Base-by-base conservation (phyloP, 768 basidiomycete species). In the Naganishia vishniacii region DNA sequence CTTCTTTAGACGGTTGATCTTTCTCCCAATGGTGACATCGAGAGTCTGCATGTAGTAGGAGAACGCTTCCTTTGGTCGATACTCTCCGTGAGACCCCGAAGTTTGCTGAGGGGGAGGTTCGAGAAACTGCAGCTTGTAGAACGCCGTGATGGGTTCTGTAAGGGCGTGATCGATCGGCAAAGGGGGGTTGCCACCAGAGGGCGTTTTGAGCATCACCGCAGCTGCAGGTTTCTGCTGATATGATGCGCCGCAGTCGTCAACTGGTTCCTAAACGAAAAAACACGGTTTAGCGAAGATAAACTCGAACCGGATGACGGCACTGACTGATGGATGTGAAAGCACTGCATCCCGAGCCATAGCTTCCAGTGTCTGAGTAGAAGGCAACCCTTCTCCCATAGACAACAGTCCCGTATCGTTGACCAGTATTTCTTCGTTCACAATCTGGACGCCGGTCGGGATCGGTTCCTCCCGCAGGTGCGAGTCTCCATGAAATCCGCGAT, bases 31-130 rank as follows among this genome's bases (percentile, higher is more conserved):
- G 64, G 91, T 91, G 70, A 95, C 88, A 42, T 84, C 86, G 68
- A 95, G 86, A 23, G 91, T 97, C 80, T 95, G 89, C 62, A 99
- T 88, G 81, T 93, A 99, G 80, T 95, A 98, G 61, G 90, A 90
- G 80, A 92, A 93, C 76, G 86, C 75, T n/a, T 73, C 73, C 34
- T 51, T 63, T 12, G 59, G 45, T 26, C 45, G 51, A 31, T 40
- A 41, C 40, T 62, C 61, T 32, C 61, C 61, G 16, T 49, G 41
- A 23, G 61, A 32, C 6, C 37, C 45, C 26, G 61, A 40, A n/a
- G 45, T 41, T n/a, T 44, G 37, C n/a, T 46, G 15, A 3, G 61
- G 48, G 4, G 46, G 32, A 28, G 56, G 46, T 20, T 58, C 64
- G 60, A 40, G 49, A 44, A 77, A 77, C 58, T 77, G 75, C 5